A percentile compares a stretch with the other conserved stretches of the same genome.
Conservation (phyloP, 495 filamentous ascomycete species). For the Neurospora sp. region DNA sequence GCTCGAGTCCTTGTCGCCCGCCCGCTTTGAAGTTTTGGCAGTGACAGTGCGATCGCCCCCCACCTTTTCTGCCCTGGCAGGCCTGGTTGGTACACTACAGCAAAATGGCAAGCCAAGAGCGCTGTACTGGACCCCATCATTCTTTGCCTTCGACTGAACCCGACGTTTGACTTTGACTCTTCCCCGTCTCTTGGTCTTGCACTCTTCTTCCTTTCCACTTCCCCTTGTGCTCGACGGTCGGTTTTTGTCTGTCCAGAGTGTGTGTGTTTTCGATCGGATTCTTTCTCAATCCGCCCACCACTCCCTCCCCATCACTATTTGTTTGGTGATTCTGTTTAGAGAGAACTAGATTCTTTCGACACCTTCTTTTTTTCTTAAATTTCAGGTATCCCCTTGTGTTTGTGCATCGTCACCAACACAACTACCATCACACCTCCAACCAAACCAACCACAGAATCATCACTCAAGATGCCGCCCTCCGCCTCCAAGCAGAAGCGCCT, state of each 20-base stretch:
- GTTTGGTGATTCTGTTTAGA: neutral
- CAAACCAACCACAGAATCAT: neutral
- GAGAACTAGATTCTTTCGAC: neutral
- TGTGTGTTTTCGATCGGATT: neutral
- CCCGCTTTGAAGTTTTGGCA: slow-evolving; percentile 2
- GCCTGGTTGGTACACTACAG: neutral
- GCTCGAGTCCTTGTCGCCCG: slow-evolving; percentile 10
- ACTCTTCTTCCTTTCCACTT: neutral
- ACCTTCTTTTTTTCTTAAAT: neutral
- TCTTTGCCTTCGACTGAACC: neutral
- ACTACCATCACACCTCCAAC: neutral
- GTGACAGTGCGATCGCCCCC: slow-evolving; percentile 1
- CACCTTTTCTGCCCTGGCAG: slow-evolving; percentile 5
- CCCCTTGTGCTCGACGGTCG: neutral
- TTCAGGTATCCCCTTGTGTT: neutral
- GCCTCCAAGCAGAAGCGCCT: slow-evolving; percentile 96
- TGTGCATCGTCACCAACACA: neutral
- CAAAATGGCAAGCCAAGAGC: neutral
- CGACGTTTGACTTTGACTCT: neutral
- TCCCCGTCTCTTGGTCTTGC: neutral
- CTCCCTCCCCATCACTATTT: neutral
- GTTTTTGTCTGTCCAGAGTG: neutral
- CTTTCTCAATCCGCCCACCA: neutral
- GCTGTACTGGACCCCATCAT: neutral
- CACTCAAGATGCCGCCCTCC: slow-evolving; percentile 67